Conservation (phyloP, 2,329 filamentous ascomycete genomes). For the Pyricularia sp. region DNA sequence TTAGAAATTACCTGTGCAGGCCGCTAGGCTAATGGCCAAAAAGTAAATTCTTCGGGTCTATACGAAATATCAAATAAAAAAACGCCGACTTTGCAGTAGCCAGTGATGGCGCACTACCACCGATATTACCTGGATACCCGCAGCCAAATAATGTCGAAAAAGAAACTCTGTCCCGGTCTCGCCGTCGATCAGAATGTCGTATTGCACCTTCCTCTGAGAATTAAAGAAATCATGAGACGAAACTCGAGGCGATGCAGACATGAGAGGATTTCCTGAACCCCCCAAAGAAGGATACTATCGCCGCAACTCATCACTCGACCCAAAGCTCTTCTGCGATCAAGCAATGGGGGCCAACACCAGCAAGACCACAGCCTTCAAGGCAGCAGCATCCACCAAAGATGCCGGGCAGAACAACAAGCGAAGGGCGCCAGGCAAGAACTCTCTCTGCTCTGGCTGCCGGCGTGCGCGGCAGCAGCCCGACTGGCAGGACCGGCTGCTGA, state of each 20-base stretch:
- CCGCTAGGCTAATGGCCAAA: not conserved
- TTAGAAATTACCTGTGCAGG: not conserved
- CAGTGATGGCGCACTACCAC: not conserved
- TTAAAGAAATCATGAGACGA: not conserved
- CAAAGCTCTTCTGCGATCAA: not conserved
- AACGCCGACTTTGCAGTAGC: not conserved
- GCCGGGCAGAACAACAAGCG: not conserved
- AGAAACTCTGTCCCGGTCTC: not conserved
- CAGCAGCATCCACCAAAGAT: not conserved
- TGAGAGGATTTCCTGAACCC: not conserved
- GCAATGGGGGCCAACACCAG: constrained; percentile 1
- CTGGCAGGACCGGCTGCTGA: not conserved
- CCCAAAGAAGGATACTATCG: too few relatives aligned
- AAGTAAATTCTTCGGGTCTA: not conserved
- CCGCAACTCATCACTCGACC: not conserved
- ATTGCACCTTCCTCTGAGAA: not conserved
- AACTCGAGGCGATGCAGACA: not conserved
- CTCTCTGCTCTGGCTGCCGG: not conserved
- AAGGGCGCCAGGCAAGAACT: not conserved
- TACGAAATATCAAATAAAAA: not conserved
- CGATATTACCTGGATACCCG: not conserved
- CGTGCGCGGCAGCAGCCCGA: not conserved
- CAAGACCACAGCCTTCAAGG: not conserved
- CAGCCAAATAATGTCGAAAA: not conserved
- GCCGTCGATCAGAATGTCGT: not conserved